Base-by-base conservation (phyloP, 169 alveolate species). In the Eimeria necatrix region DNA sequence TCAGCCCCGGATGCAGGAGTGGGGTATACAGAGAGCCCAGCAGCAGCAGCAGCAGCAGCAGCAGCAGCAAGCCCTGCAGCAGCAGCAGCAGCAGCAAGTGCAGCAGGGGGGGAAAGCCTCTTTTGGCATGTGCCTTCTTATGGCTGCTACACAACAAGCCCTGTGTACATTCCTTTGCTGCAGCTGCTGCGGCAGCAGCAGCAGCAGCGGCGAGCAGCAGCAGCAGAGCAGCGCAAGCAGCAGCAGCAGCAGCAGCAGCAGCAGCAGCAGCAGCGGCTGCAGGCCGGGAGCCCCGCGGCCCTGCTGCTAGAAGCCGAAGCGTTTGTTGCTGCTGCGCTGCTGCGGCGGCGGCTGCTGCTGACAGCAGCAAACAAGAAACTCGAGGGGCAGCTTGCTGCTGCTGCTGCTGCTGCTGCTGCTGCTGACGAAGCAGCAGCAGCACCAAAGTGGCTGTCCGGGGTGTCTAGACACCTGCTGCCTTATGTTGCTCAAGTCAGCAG, bases 341-440 rank as follows among this genome's bases (percentile, higher is more conserved):
- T 49, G 41, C 59, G 48, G 22, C 85, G 48, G 32, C 70, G 51
- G 7, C 97, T 98, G 68, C 94, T 98, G 97, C 94, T 98, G 16
- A 97, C 99, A 20, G 96, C 98, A 18, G 73, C 73, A 61, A 61
- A 61, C 73, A 20, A 20, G 12, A 61, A 61, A 61, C 73, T 24
- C 73, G 12, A 61, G n/a, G 12, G 4, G 18, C n/a, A 61, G n/a
- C 12, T 24, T 61, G 73, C 73, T 18, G n/a, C n/a, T 61, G n/a
- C 73, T 61, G 73, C 24, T n/a, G n/a, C n/a, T n/a, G n/a, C n/a
- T n/a, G n/a, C n/a, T n/a, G 56, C 71, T 14, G 53, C 53, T 7
- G 78, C 91, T 8, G 76, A 20, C 16, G 91, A 73, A 46, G 88
- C 52, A 78, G 68, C 68, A 49, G 32, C 88, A 22, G 83, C 88